Percentiles rank a stretch among this genome's conserved stretches.
Evolutionary conservation across 2,329 filamentous ascomycete genomes (phyloP).

Genomic region (Berkeleyomyces rouxiae): DNA sequence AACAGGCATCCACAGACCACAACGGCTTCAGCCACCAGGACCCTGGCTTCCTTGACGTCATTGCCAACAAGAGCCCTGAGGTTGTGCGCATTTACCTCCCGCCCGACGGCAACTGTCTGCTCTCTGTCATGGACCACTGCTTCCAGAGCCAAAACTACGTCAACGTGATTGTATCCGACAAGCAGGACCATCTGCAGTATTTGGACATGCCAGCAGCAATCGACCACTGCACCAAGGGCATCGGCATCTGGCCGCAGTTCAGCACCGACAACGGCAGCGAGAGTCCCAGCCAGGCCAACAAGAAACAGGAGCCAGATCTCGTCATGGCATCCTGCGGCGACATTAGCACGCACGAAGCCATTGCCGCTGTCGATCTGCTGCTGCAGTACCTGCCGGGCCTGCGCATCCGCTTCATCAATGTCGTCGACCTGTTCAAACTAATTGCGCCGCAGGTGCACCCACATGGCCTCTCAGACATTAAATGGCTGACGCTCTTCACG

Average conservation of each 20-base stretch:
- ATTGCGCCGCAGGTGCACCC: slow-evolving; percentile 54
- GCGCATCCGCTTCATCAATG: slow-evolving; percentile 65
- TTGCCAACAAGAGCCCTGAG: slow-evolving; percentile 65
- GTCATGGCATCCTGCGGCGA: slow-evolving; percentile 66
- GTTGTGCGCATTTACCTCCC: slow-evolving; percentile 69
- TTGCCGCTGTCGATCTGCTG: slow-evolving; percentile 58
- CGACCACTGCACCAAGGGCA: slow-evolving; percentile 61
- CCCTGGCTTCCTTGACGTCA: slow-evolving; percentile 62
- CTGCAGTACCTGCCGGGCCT: slow-evolving; percentile 54
- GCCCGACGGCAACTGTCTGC: slow-evolving; percentile 61
- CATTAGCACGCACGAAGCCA: slow-evolving; percentile 54
- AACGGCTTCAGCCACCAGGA: slow-evolving; percentile 75
- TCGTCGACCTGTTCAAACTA: slow-evolving; percentile 66
- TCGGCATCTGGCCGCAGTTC: slow-evolving; percentile 64
- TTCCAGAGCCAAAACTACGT: slow-evolving; percentile 60
- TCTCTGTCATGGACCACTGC: slow-evolving; percentile 63
- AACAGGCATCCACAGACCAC: slow-evolving; percentile 35
- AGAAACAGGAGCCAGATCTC: slow-evolving; percentile 43
- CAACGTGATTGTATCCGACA: slow-evolving; percentile 66
- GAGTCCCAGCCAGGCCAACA: not conserved
- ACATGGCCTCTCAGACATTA: slow-evolving; percentile 49
- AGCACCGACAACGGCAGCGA: slow-evolving; percentile 45
- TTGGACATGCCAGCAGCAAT: slow-evolving; percentile 57
- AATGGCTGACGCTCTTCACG: slow-evolving; percentile 58
- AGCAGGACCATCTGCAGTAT: slow-evolving; percentile 63